Evolutionary conservation across 192 early-diverging fungal species (phyloP).

Genomic region (Coemansia sp.): DNA sequence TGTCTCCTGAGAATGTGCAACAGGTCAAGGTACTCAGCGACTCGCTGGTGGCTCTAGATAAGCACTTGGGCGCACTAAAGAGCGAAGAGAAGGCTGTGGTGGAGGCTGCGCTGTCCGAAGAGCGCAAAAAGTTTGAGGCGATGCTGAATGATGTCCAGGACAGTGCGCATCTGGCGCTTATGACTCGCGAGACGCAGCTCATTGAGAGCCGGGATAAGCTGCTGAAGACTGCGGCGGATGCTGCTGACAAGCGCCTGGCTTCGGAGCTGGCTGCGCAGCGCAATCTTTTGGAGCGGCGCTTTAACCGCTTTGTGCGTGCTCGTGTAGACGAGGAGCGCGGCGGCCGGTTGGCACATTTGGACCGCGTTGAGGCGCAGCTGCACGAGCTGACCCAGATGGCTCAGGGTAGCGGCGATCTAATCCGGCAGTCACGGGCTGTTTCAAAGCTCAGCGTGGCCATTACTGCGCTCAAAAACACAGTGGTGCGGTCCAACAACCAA

Average conservation of each 20-base stretch:
- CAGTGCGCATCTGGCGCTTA: conserved; percentile 50
- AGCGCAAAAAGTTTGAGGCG: conserved; percentile 58
- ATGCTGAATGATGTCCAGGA: conserved; percentile 53
- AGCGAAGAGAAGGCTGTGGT: conserved; percentile 51
- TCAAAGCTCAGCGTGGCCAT: conserved; percentile 67
- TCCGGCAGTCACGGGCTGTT: conserved; percentile 62
- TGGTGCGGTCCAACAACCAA: conserved; percentile 37
- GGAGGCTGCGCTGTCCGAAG: conserved; percentile 60
- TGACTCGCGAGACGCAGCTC: conserved; percentile 54
- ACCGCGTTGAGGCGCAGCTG: conserved; percentile 75
- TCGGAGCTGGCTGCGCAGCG: conserved; percentile 65
- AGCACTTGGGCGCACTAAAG: conserved; percentile 53
- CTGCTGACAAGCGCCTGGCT: conserved; percentile 58
- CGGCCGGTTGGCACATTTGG: conserved; percentile 81
- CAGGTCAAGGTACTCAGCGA: conserved; percentile 50
- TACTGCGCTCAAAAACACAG: conserved; percentile 61
- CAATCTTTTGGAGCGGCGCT: conserved; percentile 72
- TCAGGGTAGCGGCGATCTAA: conserved; percentile 64
- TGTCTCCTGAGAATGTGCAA: conserved; percentile 39
- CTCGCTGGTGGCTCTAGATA: conserved; percentile 51
- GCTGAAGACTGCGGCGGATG: conserved; percentile 46
- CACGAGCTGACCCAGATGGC: conserved; percentile 70
- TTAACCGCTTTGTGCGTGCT: conserved; percentile 72
- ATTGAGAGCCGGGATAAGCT: conserved; percentile 54
- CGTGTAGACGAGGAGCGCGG: conserved; percentile 88